A percentile compares a stretch with the other conserved stretches of the same genome.
phyloP scores from a whole-genome alignment of 768 basidiomycete species.

The Kwoniella pini region DNA sequence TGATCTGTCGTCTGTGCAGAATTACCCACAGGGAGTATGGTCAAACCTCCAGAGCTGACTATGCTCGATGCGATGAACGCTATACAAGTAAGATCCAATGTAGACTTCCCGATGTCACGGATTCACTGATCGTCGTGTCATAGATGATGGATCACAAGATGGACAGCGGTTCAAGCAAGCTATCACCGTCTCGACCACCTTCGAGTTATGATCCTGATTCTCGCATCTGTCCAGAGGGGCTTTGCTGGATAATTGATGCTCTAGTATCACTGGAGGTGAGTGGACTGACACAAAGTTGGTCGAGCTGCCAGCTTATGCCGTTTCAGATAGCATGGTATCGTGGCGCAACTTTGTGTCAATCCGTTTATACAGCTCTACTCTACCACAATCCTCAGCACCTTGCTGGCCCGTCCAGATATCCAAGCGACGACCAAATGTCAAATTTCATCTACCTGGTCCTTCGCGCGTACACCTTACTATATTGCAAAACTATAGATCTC shows the following conservation, averaged over 20 bases:
- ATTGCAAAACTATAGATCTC: conserved; percentile 79
- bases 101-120: neutral
- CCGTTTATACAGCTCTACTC: conserved; percentile 76
- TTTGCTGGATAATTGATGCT: conserved; percentile 85
- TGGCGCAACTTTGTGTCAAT: conserved; percentile 81
- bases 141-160: conserved; percentile 88
- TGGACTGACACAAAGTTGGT: neutral
- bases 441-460: conserved; percentile 71
- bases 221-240: conserved; percentile 70
- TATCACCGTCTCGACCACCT: neutral
- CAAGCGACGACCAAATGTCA: conserved; percentile 57
- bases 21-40: conserved; percentile 65
- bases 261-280: conserved; percentile 72
- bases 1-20: conserved; percentile 56
- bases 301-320: neutral
- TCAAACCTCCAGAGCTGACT: conserved; percentile 70
- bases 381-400: conserved; percentile 64
- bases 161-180: conserved; percentile 68
- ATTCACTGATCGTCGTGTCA: neutral
- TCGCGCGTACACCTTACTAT: conserved; percentile 65
- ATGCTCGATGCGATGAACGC: conserved; percentile 92
- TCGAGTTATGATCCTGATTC: conserved; percentile 64
- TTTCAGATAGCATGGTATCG: conserved; percentile 81
- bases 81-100: conserved; percentile 68
- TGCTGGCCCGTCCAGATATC: conserved; percentile 2